Evolutionary conservation across 2,329 filamentous ascomycete genomes (phyloP).

Genomic region (Phialocephala subalpina): DNA sequence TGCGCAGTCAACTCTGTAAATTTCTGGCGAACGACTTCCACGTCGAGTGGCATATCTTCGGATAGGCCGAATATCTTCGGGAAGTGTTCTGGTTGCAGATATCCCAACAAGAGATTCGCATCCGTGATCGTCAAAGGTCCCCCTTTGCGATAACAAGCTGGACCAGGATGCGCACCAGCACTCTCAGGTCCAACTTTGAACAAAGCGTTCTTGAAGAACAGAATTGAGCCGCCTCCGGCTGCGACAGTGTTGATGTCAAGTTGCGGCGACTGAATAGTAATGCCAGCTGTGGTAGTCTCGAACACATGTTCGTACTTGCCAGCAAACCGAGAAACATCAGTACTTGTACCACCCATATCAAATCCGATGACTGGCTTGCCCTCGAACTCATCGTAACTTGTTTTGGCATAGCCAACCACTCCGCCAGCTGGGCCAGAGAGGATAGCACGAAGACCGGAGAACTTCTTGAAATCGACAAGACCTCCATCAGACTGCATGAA

Average conservation of each 20-base stretch:
- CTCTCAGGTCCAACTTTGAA: conserved; percentile 72
- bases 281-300: conserved; percentile 78
- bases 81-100: conserved; percentile 87
- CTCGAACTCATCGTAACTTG: conserved; percentile 69
- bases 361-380: conserved; percentile 74
- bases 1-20: conserved; percentile 78
- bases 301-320: conserved; percentile 76
- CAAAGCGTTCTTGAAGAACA: conserved; percentile 74
- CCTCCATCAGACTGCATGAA: conserved; percentile 65
- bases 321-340: conserved; percentile 73
- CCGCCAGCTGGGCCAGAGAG: conserved; percentile 72
- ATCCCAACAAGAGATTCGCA: conserved; percentile 84
- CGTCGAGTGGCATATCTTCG: conserved; percentile 74
- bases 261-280: conserved; percentile 80
- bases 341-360: conserved; percentile 73
- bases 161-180: conserved; percentile 81
- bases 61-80: conserved; percentile 60
- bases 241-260: conserved; percentile 76
- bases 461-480: conserved; percentile 51
- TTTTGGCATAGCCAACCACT: conserved; percentile 72
- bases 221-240: conserved; percentile 53
- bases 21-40: conserved; percentile 73
- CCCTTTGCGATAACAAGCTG: conserved; percentile 88
- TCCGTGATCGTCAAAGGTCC: conserved; percentile 90
- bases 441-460: conserved; percentile 69